Conservation (phyloP, 2,329 filamentous ascomycete genomes). For the Coniochaeta pulveracea region DNA sequence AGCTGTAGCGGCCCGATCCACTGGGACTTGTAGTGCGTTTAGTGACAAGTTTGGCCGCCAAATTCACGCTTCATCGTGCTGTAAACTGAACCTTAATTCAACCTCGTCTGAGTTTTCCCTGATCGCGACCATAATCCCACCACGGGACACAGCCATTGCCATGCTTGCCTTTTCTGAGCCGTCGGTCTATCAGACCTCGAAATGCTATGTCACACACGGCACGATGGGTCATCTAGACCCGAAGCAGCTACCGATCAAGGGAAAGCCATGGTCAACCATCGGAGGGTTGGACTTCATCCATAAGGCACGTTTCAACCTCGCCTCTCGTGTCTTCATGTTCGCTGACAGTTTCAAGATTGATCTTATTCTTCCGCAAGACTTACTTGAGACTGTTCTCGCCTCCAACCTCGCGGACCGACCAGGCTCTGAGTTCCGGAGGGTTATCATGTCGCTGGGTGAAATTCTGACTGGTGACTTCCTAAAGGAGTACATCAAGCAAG, state of each 20-base stretch:
- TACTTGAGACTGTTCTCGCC: constrained; percentile 41
- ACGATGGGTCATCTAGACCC: constrained; percentile 59
- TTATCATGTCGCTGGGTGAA: constrained; percentile 62
- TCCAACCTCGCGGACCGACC: too few species aligned
- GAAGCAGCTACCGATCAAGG: constrained; percentile 57
- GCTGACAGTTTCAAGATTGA: constrained; percentile 38
- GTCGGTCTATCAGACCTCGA: constrained; percentile 44
- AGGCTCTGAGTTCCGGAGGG: constrained; percentile 46
- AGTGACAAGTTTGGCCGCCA: too few species aligned
- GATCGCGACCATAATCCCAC: too few species aligned
- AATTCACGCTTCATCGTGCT: too few species aligned
- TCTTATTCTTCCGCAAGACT: constrained; percentile 58
- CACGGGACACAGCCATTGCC: neutral
- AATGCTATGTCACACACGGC: constrained; percentile 65
- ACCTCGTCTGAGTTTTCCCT: too few species aligned
- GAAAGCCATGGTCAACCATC: constrained; percentile 66
- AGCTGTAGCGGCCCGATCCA: neutral
- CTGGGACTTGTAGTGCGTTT: too few species aligned
- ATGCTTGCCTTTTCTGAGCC: constrained; percentile 35
- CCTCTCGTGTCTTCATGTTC: neutral
- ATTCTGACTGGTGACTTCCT: constrained; percentile 69
- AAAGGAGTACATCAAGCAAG: constrained; percentile 71
- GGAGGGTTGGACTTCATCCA: constrained; percentile 55
- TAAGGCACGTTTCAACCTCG: constrained; percentile 27
- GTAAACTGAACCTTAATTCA: too few species aligned